Base-by-base conservation (phyloP, 2,329 filamentous ascomycete genomes). In the Coniochaeta hoffmannii region DNA sequence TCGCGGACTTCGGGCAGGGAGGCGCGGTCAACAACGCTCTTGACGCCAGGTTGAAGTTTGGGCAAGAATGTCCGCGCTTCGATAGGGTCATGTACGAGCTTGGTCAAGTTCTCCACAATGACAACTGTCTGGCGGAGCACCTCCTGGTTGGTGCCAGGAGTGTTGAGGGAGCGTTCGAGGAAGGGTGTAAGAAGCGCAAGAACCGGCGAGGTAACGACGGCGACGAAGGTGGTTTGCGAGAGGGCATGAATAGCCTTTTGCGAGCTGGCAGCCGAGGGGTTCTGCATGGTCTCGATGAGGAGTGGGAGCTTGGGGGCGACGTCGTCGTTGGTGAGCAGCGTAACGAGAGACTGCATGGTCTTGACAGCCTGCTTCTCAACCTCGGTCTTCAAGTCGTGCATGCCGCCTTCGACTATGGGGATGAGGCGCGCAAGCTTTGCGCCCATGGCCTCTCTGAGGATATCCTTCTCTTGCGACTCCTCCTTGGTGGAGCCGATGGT, bases 151-250 rank as follows among this genome's bases (percentile, higher is more conserved):
- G 94, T 99, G 15, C 83, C 83, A 9, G 93, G 94, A 58, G 87
- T 93, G 77, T 97, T 97, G 59, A 99, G 82, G 17, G 92, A 90
- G 63, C 94, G 88, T 75, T 97, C 94, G 28, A 99, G 84, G 63
- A 97, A 87, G 49, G 94, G 94, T 1, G 94, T 99, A 55, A 99
- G 81, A 55, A 99, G 85, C 17, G 94, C 94, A 56, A 99, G 83
- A 5, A 97, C 93, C 10, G 94, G 94, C 9, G 93, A 97, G 12
- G 91, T 97, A 64, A 99, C 94, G 61, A 96, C 82, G 55, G 94
- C 92, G 54, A 99, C 94, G 64, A 99, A 99, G n/a, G 94, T 99
- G 11, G 94, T 99, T 76, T 96, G 90, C 4, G 92, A 97, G 49
- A 99, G 80, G 49, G 92, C 94, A 68, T 97, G 94, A 61, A 99